Percentiles rank a stretch among this genome's conserved stretches.
Evolutionary conservation across 345 rosid genomes (phyloP).

Genomic region (Ailanthus altissimus): DNA sequence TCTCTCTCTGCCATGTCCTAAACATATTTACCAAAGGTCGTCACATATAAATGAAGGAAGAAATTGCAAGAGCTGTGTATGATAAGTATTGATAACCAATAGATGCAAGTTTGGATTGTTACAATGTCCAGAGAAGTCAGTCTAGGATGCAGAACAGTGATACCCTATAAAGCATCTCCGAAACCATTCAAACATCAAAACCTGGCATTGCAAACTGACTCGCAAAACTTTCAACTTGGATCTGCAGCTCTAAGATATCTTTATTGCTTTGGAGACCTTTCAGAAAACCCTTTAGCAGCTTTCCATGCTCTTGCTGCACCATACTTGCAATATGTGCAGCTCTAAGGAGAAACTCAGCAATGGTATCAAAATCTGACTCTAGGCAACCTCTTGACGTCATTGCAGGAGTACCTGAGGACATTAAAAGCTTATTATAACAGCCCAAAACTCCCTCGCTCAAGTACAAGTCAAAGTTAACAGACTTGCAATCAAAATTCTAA

Average conservation of each 20-base stretch:
- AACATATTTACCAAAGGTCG: background rate
- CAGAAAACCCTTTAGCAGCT: constrained; percentile 53
- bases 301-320: constrained; percentile 64
- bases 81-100: background rate
- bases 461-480: background rate
- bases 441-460: background rate
- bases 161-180: background rate
- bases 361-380: constrained; percentile 81
- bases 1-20: background rate
- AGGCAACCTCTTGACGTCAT: constrained; percentile 96
- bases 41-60: background rate
- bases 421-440: background rate
- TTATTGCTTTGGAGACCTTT: constrained; percentile 57
- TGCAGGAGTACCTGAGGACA: constrained; percentile 76
- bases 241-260: constrained; percentile 69
- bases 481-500: constrained; percentile 6
- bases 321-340: constrained; percentile 74
- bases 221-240: constrained; percentile 69
- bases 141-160: constrained; percentile 1
- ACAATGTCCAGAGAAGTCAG: background rate
- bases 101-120: background rate
- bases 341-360: constrained; percentile 73
- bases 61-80: background rate
- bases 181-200: constrained; percentile 51
- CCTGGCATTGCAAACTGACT: constrained; percentile 90